Evolutionary conservation across 106 monocot species (phyloP).

Genomic region (Xerophyta viscosa): DNA sequence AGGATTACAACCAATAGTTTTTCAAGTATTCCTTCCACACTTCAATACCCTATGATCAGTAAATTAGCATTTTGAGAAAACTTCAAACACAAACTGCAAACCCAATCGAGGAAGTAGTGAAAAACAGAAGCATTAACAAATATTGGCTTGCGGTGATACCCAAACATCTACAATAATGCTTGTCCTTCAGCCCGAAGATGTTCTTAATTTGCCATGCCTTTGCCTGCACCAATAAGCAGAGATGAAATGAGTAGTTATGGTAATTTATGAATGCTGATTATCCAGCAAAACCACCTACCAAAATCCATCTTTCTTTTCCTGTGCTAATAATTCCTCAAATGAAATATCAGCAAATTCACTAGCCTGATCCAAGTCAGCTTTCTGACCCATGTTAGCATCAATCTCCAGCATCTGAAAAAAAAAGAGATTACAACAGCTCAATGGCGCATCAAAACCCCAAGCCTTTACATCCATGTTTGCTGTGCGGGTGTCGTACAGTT

Average conservation of each 20-base stretch:
- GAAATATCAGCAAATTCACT: constrained; percentile 45
- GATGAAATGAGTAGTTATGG: not conserved
- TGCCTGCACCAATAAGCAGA: constrained; percentile 22
- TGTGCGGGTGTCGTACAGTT: too few species aligned
- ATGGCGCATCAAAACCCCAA: not conserved
- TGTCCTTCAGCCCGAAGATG: constrained; percentile 16
- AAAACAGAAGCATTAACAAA: not conserved
- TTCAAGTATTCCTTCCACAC: too few species aligned
- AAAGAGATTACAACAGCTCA: not conserved
- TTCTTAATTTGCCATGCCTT: constrained; percentile 43
- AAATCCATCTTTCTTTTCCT: constrained; percentile 76
- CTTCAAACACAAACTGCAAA: not conserved
- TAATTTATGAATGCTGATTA: not conserved
- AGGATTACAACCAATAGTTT: too few species aligned
- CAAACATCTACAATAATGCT: too few species aligned
- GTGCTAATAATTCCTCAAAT: constrained; percentile 77
- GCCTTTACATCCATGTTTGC: not conserved
- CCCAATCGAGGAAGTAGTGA: not conserved
- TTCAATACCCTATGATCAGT: too few species aligned
- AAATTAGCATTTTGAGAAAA: constrained; percentile 1
- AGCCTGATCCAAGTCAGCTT: constrained; percentile 6
- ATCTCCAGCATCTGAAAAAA: constrained; percentile 41
- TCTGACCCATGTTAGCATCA: constrained; percentile 21
- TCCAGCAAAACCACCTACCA: constrained; percentile 25
- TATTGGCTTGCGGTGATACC: not conserved